phyloP scores from a whole-genome alignment of 768 basidiomycete genomes.

The Austroboletus eburneus region DNA sequence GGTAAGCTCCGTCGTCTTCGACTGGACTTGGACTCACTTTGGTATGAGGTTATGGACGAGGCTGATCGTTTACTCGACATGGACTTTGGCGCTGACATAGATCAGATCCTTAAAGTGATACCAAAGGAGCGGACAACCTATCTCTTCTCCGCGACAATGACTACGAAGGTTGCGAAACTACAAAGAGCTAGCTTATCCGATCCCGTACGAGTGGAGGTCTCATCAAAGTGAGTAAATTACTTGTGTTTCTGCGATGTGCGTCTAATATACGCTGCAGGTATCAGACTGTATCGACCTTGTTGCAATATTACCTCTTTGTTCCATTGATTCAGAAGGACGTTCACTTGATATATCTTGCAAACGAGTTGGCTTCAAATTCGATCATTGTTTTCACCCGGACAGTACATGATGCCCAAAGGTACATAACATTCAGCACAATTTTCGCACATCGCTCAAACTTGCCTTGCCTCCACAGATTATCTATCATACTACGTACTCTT shows the following conservation, averaged over 20 bases:
- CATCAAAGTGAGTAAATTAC: slow-evolving; percentile 66
- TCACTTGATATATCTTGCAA: slow-evolving; percentile 83
- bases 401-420: slow-evolving; percentile 88
- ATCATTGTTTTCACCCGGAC: slow-evolving; percentile 97
- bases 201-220: slow-evolving; percentile 92
- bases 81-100: slow-evolving; percentile 94
- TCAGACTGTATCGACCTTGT: slow-evolving; percentile 90
- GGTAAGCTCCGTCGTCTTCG: slow-evolving; percentile 41
- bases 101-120: slow-evolving; percentile 93
- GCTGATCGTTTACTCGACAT: slow-evolving; percentile 94
- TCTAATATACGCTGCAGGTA: slow-evolving; percentile 53
- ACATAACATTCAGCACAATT: slow-evolving; percentile 9
- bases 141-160: slow-evolving; percentile 98
- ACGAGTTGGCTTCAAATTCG: slow-evolving; percentile 85
- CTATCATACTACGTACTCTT: slow-evolving; percentile 84
- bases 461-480: slow-evolving; percentile 49
- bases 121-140: slow-evolving; percentile 94
- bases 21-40: background rate
- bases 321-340: slow-evolving; percentile 91
- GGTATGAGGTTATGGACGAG: slow-evolving; percentile 80
- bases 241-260: background rate
- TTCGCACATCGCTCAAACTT: background rate
- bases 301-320: slow-evolving; percentile 95
- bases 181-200: slow-evolving; percentile 91
- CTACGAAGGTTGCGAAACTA: slow-evolving; percentile 94